Evolutionary conservation across 2,329 filamentous ascomycete genomes (phyloP), one percentile per base, ranked within the genome.

Genomic region (Myriosclerotinia scirpicola): DNA sequence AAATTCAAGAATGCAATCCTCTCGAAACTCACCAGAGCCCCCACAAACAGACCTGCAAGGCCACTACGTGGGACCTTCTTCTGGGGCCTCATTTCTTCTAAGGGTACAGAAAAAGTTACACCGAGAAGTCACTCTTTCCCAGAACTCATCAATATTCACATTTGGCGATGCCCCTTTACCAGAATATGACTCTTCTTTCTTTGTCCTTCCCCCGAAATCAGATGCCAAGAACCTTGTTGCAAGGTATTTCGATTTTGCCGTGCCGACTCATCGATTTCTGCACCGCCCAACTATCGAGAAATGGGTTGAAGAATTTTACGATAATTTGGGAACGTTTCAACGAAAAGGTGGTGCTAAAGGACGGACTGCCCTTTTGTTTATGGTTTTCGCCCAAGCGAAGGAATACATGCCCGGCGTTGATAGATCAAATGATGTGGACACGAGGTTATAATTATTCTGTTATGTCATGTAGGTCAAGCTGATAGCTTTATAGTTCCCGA

Each of bases 241-340:
- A 9, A 77, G 84, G 8, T 87, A 87, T 64, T 87, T 87, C 68
- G 84, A 87, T 56, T 85, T 84, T 66, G 85, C 84, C 8, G 83
- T 85, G 26, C 84, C 85, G 0, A 87, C 85, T 0, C 86, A 87
- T 69, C 81, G 85, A 4, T 84, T 87, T 66, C 71, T 87, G 26
- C 84, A 87, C 71, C 78, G 83, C 0, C 82, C 83, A 0, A 83
- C 81, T 2, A 81, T 85, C 0, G 80, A 84, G 61, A 62, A 69
- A 0, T 86, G 84, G 83, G 71, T 83, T 3, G 73, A 78, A 36
- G 79, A 81, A 34, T 80, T 83, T 52, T 83, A 84, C 67, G 77
- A 79, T 26, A 80, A 77, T 22, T 74, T 78, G 52, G 79, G 79
- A 15, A 73, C 76, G 20, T 80, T 81, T 78, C 72, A 72, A 52